Percentiles rank a stretch among this genome's conserved stretches.
phyloP scores from a whole-genome alignment of 371 early-diverging fungal species.

The Dichotomocladium elegans region DNA sequence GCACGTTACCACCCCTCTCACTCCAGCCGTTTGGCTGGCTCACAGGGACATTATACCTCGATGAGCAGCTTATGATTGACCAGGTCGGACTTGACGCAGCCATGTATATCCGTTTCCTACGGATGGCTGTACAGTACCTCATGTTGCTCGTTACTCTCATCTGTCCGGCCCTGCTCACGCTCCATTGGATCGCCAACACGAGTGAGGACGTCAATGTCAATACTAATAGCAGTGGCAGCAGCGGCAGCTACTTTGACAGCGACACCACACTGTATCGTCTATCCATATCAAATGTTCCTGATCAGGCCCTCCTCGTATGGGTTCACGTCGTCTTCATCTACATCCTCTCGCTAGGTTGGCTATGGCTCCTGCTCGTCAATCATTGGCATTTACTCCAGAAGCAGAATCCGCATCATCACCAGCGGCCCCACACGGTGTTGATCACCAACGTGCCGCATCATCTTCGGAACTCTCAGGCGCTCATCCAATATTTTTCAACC shows the following conservation, averaged over 20 bases:
- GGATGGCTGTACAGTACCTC: conserved; percentile 59
- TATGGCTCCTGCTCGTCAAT: conserved; percentile 49
- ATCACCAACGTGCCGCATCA: conserved; percentile 32
- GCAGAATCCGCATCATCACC: conserved; percentile 4
- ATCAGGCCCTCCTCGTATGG: conserved; percentile 28
- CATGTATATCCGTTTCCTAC: conserved; percentile 66
- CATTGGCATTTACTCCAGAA: conserved; percentile 38
- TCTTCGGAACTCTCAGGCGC: conserved; percentile 31
- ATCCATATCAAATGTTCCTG: conserved; percentile 41
- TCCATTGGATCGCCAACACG: conserved; percentile 39
- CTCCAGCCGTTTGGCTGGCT: conserved; percentile 53
- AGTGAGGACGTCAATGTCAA: neutral
- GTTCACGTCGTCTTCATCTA: conserved; percentile 39
- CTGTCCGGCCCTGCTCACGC: conserved; percentile 45
- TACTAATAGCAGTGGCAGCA: neutral
- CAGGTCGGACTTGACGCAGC: conserved; percentile 63
- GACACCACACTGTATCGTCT: conserved; percentile 37
- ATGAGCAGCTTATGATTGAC: conserved; percentile 42
- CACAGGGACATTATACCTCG: conserved; percentile 19
- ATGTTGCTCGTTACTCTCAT: conserved; percentile 38
- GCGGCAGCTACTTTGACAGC: conserved; percentile 21
- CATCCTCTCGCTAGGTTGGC: conserved; percentile 31
- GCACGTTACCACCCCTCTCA: conserved; percentile 22
- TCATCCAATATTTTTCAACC: conserved; percentile 1
- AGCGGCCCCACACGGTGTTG: conserved; percentile 17